These are phyloP conservation scores for Babesia bigemina DNA, from an alignment of 169 alveolate genomes.

Conservation along the genomic window DNA sequence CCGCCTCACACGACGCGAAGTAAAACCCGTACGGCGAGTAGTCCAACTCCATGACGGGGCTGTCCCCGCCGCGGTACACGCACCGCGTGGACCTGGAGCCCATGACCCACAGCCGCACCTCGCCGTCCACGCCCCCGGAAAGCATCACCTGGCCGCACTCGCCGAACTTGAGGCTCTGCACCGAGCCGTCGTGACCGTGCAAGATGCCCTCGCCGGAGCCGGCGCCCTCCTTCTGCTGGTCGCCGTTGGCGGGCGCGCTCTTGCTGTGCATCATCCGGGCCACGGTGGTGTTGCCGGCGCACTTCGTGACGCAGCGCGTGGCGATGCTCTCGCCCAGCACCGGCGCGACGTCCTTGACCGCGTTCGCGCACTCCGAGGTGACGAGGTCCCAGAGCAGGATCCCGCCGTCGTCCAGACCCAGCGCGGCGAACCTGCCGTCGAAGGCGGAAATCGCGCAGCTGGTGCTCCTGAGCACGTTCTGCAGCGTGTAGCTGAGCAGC, in stretches of 20 bases:
- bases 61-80: conserved; percentile 51
- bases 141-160: conserved; percentile 61
- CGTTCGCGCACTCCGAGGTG: conserved; percentile 59
- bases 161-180: conserved; percentile 50
- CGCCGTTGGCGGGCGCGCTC: conserved; percentile 3
- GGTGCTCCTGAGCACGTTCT: conserved; percentile 25
- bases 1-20: conserved; percentile 57
- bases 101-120: conserved; percentile 31
- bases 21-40: conserved; percentile 63
- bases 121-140: conserved; percentile 64
- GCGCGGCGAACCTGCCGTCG: conserved; percentile 67
- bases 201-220: conserved; percentile 34
- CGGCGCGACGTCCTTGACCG: conserved; percentile 55
- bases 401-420: conserved; percentile 58
- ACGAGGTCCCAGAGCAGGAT: conserved; percentile 61
- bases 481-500: conserved; percentile 54
- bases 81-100: conserved; percentile 46
- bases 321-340: conserved; percentile 62
- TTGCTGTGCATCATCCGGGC: conserved; percentile 30
- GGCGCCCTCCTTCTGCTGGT: conserved; percentile 21
- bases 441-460: conserved; percentile 47
- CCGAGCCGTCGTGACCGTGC: conserved; percentile 64
- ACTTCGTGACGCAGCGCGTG: conserved; percentile 29
- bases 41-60: conserved; percentile 40
- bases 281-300: conserved; percentile 25